Conservation (phyloP, 306 rosid species). For the Cicer arietinum region DNA sequence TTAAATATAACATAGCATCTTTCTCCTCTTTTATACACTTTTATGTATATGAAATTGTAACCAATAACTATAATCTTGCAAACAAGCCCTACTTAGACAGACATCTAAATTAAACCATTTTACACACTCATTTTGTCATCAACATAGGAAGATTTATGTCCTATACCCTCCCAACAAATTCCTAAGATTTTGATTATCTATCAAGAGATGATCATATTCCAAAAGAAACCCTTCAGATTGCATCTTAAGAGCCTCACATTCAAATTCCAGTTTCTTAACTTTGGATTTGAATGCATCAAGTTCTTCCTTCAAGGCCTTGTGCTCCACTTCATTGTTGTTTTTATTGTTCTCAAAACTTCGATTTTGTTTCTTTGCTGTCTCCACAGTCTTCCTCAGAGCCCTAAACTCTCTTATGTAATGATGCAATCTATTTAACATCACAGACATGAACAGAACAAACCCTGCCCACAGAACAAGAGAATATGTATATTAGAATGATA, state of each 20-base stretch:
- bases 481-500: background rate
- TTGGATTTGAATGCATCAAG: conserved; percentile 52
- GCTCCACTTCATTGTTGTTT: conserved; percentile 44
- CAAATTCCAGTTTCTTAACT: conserved; percentile 66
- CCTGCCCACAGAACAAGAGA: conserved; percentile 54
- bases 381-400: conserved; percentile 73
- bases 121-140: conserved; percentile 51
- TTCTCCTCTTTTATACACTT: background rate
- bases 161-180: conserved; percentile 62
- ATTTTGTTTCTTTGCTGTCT: conserved; percentile 72
- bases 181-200: conserved; percentile 72
- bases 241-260: conserved; percentile 69
- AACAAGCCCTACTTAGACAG: background rate
- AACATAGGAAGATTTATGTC: conserved; percentile 48
- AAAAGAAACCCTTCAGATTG: conserved; percentile 78
- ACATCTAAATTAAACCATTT: background rate
- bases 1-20: too few species aligned
- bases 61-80: background rate
- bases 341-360: conserved; percentile 59
- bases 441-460: conserved; percentile 73
- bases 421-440: conserved; percentile 85
- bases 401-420: conserved; percentile 85
- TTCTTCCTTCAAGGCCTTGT: conserved; percentile 63
- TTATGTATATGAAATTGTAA: background rate
- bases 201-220: conserved; percentile 76